Percentiles rank a stretch among this genome's conserved stretches.
Evolutionary conservation across 73 alveolate species (phyloP).

Genomic region (Halteria grandinella): DNA sequence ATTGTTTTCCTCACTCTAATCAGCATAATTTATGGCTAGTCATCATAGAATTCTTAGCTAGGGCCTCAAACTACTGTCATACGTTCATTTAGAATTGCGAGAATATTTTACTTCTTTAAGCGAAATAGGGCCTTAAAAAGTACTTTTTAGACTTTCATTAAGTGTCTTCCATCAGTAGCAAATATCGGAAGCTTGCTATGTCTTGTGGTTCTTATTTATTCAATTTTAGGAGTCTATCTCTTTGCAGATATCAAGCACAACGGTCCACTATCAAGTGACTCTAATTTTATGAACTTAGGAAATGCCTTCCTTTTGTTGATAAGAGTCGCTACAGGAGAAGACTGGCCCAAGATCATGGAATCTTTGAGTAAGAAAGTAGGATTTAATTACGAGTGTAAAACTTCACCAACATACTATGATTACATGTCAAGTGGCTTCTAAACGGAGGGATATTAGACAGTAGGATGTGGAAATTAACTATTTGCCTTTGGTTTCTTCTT

Average conservation of each 20-base stretch:
- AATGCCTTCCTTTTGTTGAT: slow-evolving; percentile 38
- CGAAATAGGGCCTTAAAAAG: slow-evolving; percentile 29
- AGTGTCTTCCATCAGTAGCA: slow-evolving; percentile 68
- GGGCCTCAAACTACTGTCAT: slow-evolving; percentile 40
- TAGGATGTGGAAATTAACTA: too few relatives aligned
- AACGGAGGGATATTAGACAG: too few relatives aligned
- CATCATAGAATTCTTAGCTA: slow-evolving; percentile 4
- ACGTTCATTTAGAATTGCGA: too few relatives aligned
- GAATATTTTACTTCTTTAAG: slow-evolving; percentile 23
- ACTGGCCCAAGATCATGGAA: slow-evolving; percentile 42
- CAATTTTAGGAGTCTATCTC: slow-evolving; percentile 60
- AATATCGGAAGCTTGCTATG: slow-evolving; percentile 61
- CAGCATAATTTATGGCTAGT: slow-evolving; percentile 66
- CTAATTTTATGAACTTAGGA: slow-evolving; percentile 37
- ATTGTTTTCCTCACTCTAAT: slow-evolving; percentile 57
- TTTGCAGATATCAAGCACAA: slow-evolving; percentile 23
- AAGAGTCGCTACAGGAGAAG: slow-evolving; percentile 55
- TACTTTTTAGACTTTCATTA: slow-evolving; percentile 37
- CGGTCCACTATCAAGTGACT: not conserved
- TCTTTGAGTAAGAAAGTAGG: slow-evolving; percentile 17
- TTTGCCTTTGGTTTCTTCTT: slow-evolving; percentile 44
- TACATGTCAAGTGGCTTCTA: too few relatives aligned
- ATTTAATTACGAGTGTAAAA: too few relatives aligned
- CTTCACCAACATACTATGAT: too few relatives aligned
- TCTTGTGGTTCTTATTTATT: slow-evolving; percentile 47